These are phyloP conservation scores for Septoria linicola DNA, from an alignment of 2,329 filamentous ascomycete species.

Conservation along the genomic window DNA sequence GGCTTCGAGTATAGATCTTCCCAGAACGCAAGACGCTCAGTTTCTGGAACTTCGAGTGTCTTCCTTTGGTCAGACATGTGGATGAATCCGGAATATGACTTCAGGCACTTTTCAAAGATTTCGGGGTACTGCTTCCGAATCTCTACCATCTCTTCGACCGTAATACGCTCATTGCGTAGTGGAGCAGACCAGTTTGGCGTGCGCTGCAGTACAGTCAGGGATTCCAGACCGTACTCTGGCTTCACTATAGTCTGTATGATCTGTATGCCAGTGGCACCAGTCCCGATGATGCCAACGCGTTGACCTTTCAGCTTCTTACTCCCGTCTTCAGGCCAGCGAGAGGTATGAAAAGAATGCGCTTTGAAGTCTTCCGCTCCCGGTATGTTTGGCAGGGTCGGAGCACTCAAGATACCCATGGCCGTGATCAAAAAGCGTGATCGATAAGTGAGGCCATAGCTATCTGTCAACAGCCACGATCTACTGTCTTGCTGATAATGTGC, in stretches of 20 bases:
- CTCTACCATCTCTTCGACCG: slow-evolving; percentile 28
- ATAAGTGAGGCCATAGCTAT: slow-evolving; percentile 26
- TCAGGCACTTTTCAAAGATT: slow-evolving; percentile 42
- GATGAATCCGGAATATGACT: slow-evolving; percentile 35
- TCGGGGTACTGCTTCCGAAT: slow-evolving; percentile 31
- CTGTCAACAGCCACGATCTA: slow-evolving; percentile 38
- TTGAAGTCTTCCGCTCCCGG: slow-evolving; percentile 39
- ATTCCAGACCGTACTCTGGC: slow-evolving; percentile 31
- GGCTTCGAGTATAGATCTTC: slow-evolving; percentile 42
- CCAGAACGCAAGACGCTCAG: slow-evolving; percentile 45
- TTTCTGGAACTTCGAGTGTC: slow-evolving; percentile 47
- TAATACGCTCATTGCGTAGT: slow-evolving; percentile 28
- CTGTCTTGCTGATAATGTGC: slow-evolving; percentile 39
- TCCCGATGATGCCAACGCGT: slow-evolving; percentile 44
- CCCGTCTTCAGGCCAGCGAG: slow-evolving; percentile 38
- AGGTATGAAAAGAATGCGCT: slow-evolving; percentile 42
- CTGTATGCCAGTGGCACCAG: slow-evolving; percentile 45
- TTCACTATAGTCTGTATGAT: slow-evolving; percentile 35
- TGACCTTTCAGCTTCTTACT: slow-evolving; percentile 36
- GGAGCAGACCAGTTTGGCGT: slow-evolving; percentile 57
- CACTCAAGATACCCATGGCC: slow-evolving; percentile 42
- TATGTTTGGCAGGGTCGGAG: slow-evolving; percentile 38
- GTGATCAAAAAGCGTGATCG: slow-evolving; percentile 42
- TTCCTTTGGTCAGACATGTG: slow-evolving; percentile 39
- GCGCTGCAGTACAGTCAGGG: slow-evolving; percentile 61